Evolutionary conservation across 352 stramenopile genomes (phyloP).

Genomic region (Aphanomyces stellatus): DNA sequence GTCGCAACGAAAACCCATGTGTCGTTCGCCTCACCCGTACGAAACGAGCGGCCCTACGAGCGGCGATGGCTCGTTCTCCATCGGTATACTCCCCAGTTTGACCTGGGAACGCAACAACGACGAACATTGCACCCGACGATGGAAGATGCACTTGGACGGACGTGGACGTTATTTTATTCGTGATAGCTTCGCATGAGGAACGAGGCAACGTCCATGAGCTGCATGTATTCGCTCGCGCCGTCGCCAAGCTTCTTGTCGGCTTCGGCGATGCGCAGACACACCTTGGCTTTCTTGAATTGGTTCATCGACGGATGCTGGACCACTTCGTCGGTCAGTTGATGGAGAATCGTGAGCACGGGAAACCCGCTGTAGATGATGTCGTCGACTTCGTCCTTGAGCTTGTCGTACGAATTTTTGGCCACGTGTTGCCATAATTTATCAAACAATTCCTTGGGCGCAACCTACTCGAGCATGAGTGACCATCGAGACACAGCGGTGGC

Average conservation of each 20-base stretch:
- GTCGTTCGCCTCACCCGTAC: too few relatives aligned
- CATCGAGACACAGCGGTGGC: not conserved
- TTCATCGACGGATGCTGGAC: conserved; percentile 62
- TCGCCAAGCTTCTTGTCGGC: conserved; percentile 95
- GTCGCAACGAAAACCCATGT: too few relatives aligned
- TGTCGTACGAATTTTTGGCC: conserved; percentile 75
- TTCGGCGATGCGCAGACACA: conserved; percentile 91
- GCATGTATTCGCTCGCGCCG: conserved; percentile 93
- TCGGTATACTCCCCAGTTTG: too few relatives aligned
- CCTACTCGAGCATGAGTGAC: conserved; percentile 21
- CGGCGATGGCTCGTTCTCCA: too few relatives aligned
- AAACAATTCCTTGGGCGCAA: conserved; percentile 71
- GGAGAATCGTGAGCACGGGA: conserved; percentile 87
- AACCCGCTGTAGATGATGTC: conserved; percentile 90
- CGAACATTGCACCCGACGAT: too few relatives aligned
- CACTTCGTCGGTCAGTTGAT: conserved; percentile 79
- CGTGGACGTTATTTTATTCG: conserved; percentile 10
- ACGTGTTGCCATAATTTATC: conserved; percentile 73
- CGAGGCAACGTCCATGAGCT: conserved; percentile 91
- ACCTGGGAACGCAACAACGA: too few relatives aligned
- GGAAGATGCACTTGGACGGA: too few relatives aligned
- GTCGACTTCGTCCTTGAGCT: conserved; percentile 87
- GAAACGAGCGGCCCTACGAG: too few relatives aligned
- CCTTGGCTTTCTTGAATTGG: conserved; percentile 90
- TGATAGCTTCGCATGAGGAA: conserved; percentile 78